Percentiles rank a stretch among this genome's conserved stretches.
These are phyloP conservation scores for Neovahlkampfia damariscottae DNA, from an alignment of 78 protist genomes.

Conservation along the genomic window DNA sequence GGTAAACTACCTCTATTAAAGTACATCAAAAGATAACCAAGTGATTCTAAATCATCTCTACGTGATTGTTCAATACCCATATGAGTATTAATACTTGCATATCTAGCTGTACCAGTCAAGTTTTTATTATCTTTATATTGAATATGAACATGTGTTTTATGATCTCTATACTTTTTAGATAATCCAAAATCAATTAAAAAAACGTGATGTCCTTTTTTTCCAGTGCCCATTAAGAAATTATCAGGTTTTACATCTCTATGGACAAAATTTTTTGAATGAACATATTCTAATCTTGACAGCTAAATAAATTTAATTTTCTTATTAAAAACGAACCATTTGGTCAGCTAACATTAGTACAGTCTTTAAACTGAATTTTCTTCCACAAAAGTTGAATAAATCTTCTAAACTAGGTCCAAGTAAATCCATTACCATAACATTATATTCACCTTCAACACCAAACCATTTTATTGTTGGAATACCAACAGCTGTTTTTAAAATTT, in stretches of 20 bases:
- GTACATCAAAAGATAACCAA: conserved; percentile 66
- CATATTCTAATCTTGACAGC: conserved; percentile 30
- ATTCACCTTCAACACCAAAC: conserved; percentile 93
- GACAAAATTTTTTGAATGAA: conserved; percentile 33
- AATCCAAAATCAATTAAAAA: conserved; percentile 52
- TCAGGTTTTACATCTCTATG: conserved; percentile 61
- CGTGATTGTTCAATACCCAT: conserved; percentile 67
- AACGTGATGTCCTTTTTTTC: conserved; percentile 42
- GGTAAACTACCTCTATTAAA: conserved; percentile 55
- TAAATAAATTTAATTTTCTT: background rate
- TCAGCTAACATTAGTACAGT: conserved; percentile 31
- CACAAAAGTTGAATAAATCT: conserved; percentile 30
- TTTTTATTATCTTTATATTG: conserved; percentile 48
- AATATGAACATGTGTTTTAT: conserved; percentile 54
- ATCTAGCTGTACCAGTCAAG: conserved; percentile 54
- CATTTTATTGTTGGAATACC: conserved; percentile 86
- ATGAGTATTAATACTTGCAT: conserved; percentile 41
- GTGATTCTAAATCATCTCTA: conserved; percentile 87
- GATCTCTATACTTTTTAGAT: conserved; percentile 58
- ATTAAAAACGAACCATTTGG: conserved; percentile 1
- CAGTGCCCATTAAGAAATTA: conserved; percentile 45
- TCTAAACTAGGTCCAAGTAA: conserved; percentile 52
- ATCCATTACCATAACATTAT: conserved; percentile 68
- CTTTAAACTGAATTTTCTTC: conserved; percentile 18
- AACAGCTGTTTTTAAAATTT: conserved; percentile 2